phyloP scores from a whole-genome alignment of 2,329 filamentous ascomycete genomes.

The Hymenoscyphus fructigenus region DNA sequence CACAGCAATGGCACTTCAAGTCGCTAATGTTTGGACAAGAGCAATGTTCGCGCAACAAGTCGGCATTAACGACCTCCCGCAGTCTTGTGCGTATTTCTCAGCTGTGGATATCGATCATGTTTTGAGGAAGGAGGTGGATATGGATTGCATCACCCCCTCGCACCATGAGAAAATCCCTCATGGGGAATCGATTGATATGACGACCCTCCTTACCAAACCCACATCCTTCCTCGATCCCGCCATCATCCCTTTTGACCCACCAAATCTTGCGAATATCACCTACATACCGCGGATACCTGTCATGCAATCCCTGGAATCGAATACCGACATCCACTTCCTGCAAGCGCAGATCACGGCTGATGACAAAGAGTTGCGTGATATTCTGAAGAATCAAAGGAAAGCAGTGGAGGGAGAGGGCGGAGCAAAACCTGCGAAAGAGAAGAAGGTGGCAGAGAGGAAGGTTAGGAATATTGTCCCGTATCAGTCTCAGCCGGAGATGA shows the following conservation, averaged over 20 bases:
- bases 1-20: constrained; percentile 86
- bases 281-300: constrained; percentile 75
- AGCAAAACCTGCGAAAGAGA: constrained; percentile 16
- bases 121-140: constrained; percentile 95
- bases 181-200: constrained; percentile 85
- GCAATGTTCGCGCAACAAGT: constrained; percentile 98
- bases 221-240: constrained; percentile 67
- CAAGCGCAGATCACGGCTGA: constrained; percentile 78
- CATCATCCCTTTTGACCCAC: constrained; percentile 55
- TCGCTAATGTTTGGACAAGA: constrained; percentile 93
- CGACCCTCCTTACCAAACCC: constrained; percentile 67
- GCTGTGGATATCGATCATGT: constrained; percentile 95
- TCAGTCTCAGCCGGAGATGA: constrained; percentile 26
- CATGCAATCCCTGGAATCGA: constrained; percentile 66
- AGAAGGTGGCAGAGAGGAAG: neutral
- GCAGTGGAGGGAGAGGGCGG: constrained; percentile 15
- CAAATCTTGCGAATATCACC: constrained; percentile 58
- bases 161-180: constrained; percentile 75
- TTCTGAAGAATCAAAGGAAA: constrained; percentile 57
- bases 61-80: constrained; percentile 91
- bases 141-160: constrained; percentile 93
- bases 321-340: constrained; percentile 60
- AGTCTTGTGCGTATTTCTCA: constrained; percentile 92
- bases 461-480: constrained; percentile 28
- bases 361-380: constrained; percentile 71